Base-by-base conservation (phyloP, 352 stramenopile genomes). In the Phytophthora boehmeriae region DNA sequence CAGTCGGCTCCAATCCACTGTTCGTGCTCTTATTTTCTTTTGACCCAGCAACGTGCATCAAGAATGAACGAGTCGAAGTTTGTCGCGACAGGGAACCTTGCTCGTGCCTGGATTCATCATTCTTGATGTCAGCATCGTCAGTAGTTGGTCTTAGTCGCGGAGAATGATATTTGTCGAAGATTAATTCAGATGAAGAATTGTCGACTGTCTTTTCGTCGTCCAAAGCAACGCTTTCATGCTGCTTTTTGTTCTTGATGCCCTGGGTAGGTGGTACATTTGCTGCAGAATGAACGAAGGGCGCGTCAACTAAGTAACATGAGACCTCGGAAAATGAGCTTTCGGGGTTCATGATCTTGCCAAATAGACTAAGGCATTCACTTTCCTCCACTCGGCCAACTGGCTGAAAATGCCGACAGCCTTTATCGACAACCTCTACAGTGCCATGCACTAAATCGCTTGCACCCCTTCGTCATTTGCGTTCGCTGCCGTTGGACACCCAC, bases 41-140 rank as follows among this genome's bases (percentile, higher is more conserved):
- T 23, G 61, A 69, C 8, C 34, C 3, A 17, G 61, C 56, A 42
- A 60, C 19, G n/a, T 54, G 39, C 41, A 51, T 48, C 42, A 69
- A 56, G 42, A 65, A 69, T 16, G 42, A 52, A 10, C 48, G 54
- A 2, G 54, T 66, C 6, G 64, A 1, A 22, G 41, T 22, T 66
- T 61, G 62, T 13, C 54, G 42, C 14, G 53, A 13, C 14, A 5
- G 39, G 49, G 59, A 54, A 55, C 17, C 25, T 9, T 59, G 41
- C 39, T 61, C 41, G 20, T 52, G 41, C 11, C 17, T 6, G n/a
- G 16, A n/a, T 34, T 20, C 45, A 36, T 10, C 30, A 34, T 16
- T n/a, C n/a, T n/a, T 49, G 38, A n/a, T 16, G 5, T 39, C 34
- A 11, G 14, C 14, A 39, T 39, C 34, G 9, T 39, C 14, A 39